Percentiles rank a stretch among this genome's conserved stretches.
Evolutionary conservation across 305 asterid species (phyloP).

Genomic region (Petunia hybrid): DNA sequence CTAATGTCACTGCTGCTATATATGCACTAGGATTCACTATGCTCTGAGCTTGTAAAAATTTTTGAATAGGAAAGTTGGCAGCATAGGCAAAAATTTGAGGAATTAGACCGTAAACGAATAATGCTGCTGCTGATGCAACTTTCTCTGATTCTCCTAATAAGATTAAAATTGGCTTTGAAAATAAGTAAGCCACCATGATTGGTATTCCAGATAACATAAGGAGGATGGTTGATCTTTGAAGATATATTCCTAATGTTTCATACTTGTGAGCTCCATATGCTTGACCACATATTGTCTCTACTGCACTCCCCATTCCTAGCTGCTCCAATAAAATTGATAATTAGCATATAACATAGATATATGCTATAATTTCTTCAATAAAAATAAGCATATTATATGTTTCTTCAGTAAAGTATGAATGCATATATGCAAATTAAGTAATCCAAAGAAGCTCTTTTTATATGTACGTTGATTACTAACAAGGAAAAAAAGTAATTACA

Average conservation of each 20-base stretch:
- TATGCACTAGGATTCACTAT: conserved; percentile 49
- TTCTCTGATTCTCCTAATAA: conserved; percentile 46
- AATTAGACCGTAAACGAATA: conserved; percentile 50
- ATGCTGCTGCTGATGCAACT: conserved; percentile 45
- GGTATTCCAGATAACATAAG: conserved; percentile 44
- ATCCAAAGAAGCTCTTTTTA: too few species aligned
- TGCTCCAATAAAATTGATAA: conserved; percentile 23
- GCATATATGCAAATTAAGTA: too few species aligned
- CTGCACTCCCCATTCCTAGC: conserved; percentile 64
- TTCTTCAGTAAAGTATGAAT: too few species aligned
- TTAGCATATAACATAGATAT: background rate
- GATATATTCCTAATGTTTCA: conserved; percentile 50
- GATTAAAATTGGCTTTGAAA: conserved; percentile 44
- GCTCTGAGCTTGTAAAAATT: conserved; percentile 52
- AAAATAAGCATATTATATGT: background rate
- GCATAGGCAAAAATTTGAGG: conserved; percentile 58
- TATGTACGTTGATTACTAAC: too few species aligned
- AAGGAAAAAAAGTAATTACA: too few species aligned
- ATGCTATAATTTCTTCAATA: background rate
- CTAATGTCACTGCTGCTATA: conserved; percentile 41
- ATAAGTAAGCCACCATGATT: conserved; percentile 40
- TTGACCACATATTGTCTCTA: conserved; percentile 57
- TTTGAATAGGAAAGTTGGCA: conserved; percentile 49
- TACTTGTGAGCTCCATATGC: conserved; percentile 57
- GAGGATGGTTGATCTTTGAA: conserved; percentile 53